Conservation (phyloP, 345 rosid species). For the Raphanus raphanistrum region DNA sequence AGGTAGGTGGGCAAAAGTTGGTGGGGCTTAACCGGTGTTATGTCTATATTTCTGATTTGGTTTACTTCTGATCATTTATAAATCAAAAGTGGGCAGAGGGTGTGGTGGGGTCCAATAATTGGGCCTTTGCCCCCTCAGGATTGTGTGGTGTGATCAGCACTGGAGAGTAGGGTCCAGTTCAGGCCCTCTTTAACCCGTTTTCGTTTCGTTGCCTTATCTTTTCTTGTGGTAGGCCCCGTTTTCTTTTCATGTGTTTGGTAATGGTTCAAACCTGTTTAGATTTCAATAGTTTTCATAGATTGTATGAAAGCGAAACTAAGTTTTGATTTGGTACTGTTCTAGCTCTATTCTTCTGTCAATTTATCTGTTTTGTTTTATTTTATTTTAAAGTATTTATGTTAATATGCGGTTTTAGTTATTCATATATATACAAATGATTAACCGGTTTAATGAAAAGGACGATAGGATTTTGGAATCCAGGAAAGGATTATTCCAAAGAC, state of each 20-base stretch:
- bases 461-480: slow-evolving; percentile 36
- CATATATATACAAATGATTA: background rate
- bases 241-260: slow-evolving; percentile 16
- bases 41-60: background rate
- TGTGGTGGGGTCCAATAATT: slow-evolving; percentile 33
- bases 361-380: too few relatives aligned
- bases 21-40: slow-evolving; percentile 11
- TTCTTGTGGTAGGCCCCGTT: slow-evolving; percentile 27
- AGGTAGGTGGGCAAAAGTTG: slow-evolving; percentile 21
- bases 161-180: slow-evolving; percentile 32
- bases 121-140: slow-evolving; percentile 23
- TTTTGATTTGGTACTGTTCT: background rate
- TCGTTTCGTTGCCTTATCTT: slow-evolving; percentile 30
- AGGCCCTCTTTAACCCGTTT: slow-evolving; percentile 27
- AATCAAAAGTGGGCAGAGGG: background rate
- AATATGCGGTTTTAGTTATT: background rate
- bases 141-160: slow-evolving; percentile 36
- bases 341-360: background rate
- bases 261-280: slow-evolving; percentile 11
- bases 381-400: background rate
- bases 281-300: background rate
- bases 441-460: slow-evolving; percentile 13
- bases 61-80: background rate
- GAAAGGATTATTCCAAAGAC: slow-evolving; percentile 32
- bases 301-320: background rate